Base-by-base conservation (phyloP, 2,329 filamentous ascomycete genomes). In the Fusarium veterinarium region DNA sequence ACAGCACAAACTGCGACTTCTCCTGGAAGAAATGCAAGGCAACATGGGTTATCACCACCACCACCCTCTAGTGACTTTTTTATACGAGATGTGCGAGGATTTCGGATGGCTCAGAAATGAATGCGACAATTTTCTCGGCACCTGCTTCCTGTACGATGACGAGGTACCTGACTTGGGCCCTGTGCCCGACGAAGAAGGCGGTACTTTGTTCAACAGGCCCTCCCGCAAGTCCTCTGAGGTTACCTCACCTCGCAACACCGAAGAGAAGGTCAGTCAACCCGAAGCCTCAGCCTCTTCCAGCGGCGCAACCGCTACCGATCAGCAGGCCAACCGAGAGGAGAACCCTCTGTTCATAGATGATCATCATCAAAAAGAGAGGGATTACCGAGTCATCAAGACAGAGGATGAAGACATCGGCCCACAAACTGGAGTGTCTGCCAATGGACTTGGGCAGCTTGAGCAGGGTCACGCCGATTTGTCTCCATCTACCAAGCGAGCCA, bases 91-190 rank as follows among this genome's bases (percentile, higher is more conserved):
- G 4, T 25, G 25, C 25, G 25, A 25, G 25, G 25, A 25, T 25
- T 25, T 25, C 25, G 25, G 25, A 25, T 25, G 25, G 4, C 5
- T 11, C 44, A 28, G 25, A 46, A 30, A 46, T 3, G 1, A 16
- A 1, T 28, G 25, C 19, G 44, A 30, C 2, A 6, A 0, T 1
- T 7, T 16, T 30, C 25, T 46, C 25, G 19, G 11, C 25, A n/a
- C 16, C 19, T 4, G 19, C 25, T 8, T 28, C 8, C 4, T 1
- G 7, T 25, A 10, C 19, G 17, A 20, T 0, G 0, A 3, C 20
- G 44, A 28, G 25, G 25, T 25, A 11, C 25, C 25, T 3, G 12
- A 30, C 25, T 20, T 8, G 44, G 44, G 25, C 1, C 44, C 13
- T 46, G 44, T 46, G 0, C 19, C 44, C 11, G 8, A 28, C 5